Base-by-base conservation (phyloP, 73 alveolate species). In the Tetrahymena borealis region DNA sequence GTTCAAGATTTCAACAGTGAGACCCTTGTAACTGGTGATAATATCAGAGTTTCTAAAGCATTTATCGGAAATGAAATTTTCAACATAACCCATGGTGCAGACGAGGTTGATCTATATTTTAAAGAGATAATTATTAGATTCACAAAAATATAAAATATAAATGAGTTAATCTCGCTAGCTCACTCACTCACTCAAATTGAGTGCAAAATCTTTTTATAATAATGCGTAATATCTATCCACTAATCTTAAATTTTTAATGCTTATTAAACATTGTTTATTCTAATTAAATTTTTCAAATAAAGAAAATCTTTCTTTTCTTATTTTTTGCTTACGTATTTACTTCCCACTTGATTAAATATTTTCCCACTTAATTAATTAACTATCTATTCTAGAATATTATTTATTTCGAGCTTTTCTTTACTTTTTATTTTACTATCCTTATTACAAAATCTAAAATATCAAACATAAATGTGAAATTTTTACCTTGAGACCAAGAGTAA, bases 51-150 rank as follows among this genome's bases (percentile, higher is more conserved):
- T 96, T 90, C 96, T 94, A 90, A 94, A 96, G 39, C 94, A 39
- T 33, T 91, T 42, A 18, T 91, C 79, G 60, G 93, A 97, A 77
- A 97, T 79, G 9, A 97, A 91, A 91, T 97, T 97, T 90, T 97
- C 98, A 39, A 96, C 99, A 39, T 94, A 90, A 24, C 97, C 99
- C 78, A 94, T 91, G 13, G 97, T 95, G 93, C 97, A 97, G 18
- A 96, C 95, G 1, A 96, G 96, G 78, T 97, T 97, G 39, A 92
- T 78, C 37, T 91, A 91, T 31, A 60, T 16, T 33, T 32, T 35
- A 32, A 78, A 33, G 4, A 60, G 28, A 11, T 42, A 42, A 11
- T 42, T 42, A 42, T n/a, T 42, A 11, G 1, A 42, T 15, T 42
- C 33, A 7, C 2, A 11, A 42, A n/a, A n/a, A 24, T 60, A 18